phyloP scores from a whole-genome alignment of 306 rosid species.

The Fragaria nilgerrensis region DNA sequence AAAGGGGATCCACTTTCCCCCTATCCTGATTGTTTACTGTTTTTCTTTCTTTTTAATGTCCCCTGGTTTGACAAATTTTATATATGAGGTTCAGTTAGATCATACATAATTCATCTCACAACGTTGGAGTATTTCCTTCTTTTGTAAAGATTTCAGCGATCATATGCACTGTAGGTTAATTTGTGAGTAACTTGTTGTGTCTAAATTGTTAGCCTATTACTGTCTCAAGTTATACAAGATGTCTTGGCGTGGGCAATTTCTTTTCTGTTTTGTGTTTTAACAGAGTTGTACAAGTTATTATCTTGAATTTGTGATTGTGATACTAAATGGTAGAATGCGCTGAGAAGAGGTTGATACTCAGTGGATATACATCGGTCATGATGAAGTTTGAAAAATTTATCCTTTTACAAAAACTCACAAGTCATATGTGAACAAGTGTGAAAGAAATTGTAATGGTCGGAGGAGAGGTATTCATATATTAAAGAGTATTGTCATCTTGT shows the following conservation, averaged over 20 bases:
- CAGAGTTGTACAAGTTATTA: not conserved
- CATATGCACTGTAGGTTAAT: not conserved
- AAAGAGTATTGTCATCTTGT: not conserved
- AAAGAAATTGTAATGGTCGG: not conserved
- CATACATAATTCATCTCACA: not conserved
- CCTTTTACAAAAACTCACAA: not conserved
- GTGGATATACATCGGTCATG: not conserved
- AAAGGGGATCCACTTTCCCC: no score
- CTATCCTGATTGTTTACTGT: not conserved
- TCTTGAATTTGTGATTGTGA: not conserved
- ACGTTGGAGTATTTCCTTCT: not conserved
- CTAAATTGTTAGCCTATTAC: not conserved
- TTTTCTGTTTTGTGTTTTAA: not conserved
- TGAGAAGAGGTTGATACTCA: not conserved
- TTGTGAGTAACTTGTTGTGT: not conserved
- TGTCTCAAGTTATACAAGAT: not conserved
- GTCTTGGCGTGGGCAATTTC: not conserved
- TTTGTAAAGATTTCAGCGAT: not conserved
- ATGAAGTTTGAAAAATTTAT: not conserved
- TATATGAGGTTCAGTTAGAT: not conserved
- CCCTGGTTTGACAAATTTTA: not conserved
- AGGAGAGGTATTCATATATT: not conserved
- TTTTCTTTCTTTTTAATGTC: not conserved
- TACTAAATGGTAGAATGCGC: not conserved
- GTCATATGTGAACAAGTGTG: not conserved